Percentiles rank a stretch among this genome's conserved stretches.
These are phyloP conservation scores for Aspergillus pseudoterreus DNA, from an alignment of 2,329 filamentous ascomycete species.

Conservation along the genomic window DNA sequence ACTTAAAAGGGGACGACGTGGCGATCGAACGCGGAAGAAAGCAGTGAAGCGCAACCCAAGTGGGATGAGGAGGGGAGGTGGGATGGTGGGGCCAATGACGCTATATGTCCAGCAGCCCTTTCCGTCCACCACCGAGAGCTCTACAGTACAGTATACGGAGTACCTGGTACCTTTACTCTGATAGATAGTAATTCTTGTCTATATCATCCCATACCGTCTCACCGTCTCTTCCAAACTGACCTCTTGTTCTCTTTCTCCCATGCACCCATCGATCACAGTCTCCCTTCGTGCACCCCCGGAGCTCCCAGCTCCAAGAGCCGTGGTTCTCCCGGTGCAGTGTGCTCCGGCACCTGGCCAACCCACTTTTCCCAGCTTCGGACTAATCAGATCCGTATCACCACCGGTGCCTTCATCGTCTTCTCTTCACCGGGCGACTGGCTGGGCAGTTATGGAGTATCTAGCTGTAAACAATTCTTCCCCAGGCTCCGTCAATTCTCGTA, in stretches of 20 bases:
- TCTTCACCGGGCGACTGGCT: not conserved
- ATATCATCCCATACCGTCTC: not conserved
- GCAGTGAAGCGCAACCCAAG: not conserved
- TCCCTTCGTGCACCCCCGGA: not conserved
- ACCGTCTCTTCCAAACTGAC: not conserved
- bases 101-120: constrained; percentile 4
- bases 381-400: constrained; percentile 5
- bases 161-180: too few relatives aligned
- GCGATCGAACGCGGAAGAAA: constrained; percentile 6
- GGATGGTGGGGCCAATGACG: constrained; percentile 26
- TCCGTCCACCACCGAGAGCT: not conserved
- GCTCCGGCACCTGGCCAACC: constrained; percentile 24
- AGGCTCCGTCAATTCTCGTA: too few relatives aligned
- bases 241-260: not conserved
- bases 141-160: too few relatives aligned
- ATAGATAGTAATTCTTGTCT: too few relatives aligned
- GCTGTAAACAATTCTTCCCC: too few relatives aligned
- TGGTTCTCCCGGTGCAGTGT: constrained; percentile 27
- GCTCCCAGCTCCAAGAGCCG: not conserved
- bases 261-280: not conserved
- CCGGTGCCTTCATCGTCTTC: not conserved
- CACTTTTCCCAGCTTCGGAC: constrained; percentile 7
- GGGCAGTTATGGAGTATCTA: not conserved
- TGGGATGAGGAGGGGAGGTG: constrained; percentile 8
- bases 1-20: constrained; percentile 10